Percentiles rank a stretch among this genome's conserved stretches.
phyloP scores from a whole-genome alignment of 495 filamentous ascomycete genomes.

The Talaromyces liani region DNA sequence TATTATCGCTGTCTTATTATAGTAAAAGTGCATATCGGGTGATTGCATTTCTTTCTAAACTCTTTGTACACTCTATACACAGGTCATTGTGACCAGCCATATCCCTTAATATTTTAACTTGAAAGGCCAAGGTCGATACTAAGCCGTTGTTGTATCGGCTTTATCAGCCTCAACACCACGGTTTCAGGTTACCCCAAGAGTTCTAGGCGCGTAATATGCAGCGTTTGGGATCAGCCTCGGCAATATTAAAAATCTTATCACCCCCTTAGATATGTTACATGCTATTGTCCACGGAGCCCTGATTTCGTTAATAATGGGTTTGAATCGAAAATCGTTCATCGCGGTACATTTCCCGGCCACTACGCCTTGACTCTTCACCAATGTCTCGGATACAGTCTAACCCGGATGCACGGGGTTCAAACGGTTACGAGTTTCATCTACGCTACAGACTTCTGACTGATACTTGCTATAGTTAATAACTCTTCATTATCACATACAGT shows the following conservation, averaged over 20 bases:
- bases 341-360: background rate
- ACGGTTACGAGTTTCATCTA: background rate
- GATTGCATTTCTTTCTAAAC: background rate
- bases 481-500: background rate
- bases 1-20: background rate
- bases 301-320: background rate
- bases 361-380: background rate
- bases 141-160: background rate
- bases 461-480: background rate
- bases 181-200: background rate
- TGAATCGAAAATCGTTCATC: background rate
- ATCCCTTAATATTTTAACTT: background rate
- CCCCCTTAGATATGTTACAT: background rate
- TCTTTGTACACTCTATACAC: background rate
- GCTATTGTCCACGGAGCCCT: background rate
- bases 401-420: background rate
- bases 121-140: background rate
- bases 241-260: background rate
- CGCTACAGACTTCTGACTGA: background rate
- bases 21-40: background rate
- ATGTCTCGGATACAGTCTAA: background rate
- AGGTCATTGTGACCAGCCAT: background rate
- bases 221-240: background rate
- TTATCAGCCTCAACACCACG: background rate
- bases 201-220: background rate